Evolutionary conservation across 2,329 filamentous ascomycete species (phyloP).

Genomic region (Balansia obtecta): DNA sequence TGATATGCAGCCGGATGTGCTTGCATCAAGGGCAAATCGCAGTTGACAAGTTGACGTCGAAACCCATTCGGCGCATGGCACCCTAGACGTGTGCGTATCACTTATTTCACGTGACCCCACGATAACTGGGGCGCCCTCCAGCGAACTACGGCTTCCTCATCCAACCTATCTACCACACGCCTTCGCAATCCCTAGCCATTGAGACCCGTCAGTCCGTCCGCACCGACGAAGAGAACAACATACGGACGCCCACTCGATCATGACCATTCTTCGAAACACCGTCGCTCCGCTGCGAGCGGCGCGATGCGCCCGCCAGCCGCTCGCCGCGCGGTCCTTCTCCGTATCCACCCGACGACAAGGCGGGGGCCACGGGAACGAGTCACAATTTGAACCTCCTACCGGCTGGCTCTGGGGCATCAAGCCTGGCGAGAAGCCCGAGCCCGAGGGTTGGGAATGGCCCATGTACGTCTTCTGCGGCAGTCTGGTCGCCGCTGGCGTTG

Average conservation of each 20-base stretch:
- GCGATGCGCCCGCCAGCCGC: slow-evolving; percentile 24
- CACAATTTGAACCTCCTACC: slow-evolving; percentile 76
- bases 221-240: slow-evolving; percentile 11
- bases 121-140: neutral
- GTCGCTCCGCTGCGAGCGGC: slow-evolving; percentile 24
- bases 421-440: slow-evolving; percentile 89
- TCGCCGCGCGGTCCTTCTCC: slow-evolving; percentile 28
- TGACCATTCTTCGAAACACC: slow-evolving; percentile 25
- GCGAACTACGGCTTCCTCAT: slow-evolving; percentile 1
- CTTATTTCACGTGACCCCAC: neutral
- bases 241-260: slow-evolving; percentile 8
- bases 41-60: slow-evolving; percentile 3
- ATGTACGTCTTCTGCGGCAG: slow-evolving; percentile 78
- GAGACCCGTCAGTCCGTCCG: slow-evolving; percentile 12
- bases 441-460: slow-evolving; percentile 89
- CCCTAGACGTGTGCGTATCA: neutral
- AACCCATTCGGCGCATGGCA: neutral
- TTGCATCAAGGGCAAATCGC: neutral
- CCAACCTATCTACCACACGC: neutral
- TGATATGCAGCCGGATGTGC: neutral
- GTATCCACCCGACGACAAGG: slow-evolving; percentile 29
- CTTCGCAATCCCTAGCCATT: slow-evolving; percentile 14
- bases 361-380: slow-evolving; percentile 40
- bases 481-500: slow-evolving; percentile 59
- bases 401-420: slow-evolving; percentile 93